Evolutionary conservation across 345 rosid genomes (phyloP).

Genomic region (Brassica cretica): DNA sequence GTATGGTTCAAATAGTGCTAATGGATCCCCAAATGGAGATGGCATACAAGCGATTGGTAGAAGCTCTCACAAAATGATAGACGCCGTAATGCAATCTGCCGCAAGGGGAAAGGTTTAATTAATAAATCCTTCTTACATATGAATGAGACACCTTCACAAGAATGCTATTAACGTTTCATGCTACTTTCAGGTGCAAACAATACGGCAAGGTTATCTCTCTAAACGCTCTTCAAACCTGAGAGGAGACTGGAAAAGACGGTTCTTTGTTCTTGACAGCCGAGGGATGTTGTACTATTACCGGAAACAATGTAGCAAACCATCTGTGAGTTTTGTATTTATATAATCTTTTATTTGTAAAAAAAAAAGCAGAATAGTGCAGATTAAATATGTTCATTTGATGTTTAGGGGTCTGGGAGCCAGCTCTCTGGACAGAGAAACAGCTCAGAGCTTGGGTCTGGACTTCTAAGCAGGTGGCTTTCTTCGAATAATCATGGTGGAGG

Average conservation of each 20-base stretch:
- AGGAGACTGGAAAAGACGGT: conserved; percentile 99
- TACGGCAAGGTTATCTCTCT: conserved; percentile 97
- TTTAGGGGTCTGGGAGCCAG: conserved; percentile 75
- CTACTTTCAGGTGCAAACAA: conserved; percentile 83
- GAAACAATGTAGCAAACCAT: conserved; percentile 81
- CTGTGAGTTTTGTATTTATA: conserved; percentile 56
- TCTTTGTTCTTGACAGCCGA: conserved; percentile 99
- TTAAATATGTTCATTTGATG: neutral
- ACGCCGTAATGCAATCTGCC: conserved; percentile 98
- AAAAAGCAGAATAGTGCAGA: too few relatives aligned
- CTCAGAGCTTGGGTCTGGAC: conserved; percentile 96
- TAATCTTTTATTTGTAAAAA: too few relatives aligned
- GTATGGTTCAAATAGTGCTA: conserved; percentile 76
- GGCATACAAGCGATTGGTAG: conserved; percentile 93
- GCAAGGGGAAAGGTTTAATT: conserved; percentile 84
- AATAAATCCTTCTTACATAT: conserved; percentile 21
- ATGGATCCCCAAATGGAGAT: conserved; percentile 96
- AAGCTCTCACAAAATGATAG: conserved; percentile 99
- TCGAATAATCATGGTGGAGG: conserved; percentile 95
- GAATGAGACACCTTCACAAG: conserved; percentile 13
- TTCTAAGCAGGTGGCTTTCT: conserved; percentile 95
- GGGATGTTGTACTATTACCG: conserved; percentile 98
- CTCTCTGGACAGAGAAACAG: conserved; percentile 84
- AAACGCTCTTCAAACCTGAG: conserved; percentile 93
- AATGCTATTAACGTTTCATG: neutral